Evolutionary conservation across 345 rosid species (phyloP).

Genomic region (Salix koriyanagi): DNA sequence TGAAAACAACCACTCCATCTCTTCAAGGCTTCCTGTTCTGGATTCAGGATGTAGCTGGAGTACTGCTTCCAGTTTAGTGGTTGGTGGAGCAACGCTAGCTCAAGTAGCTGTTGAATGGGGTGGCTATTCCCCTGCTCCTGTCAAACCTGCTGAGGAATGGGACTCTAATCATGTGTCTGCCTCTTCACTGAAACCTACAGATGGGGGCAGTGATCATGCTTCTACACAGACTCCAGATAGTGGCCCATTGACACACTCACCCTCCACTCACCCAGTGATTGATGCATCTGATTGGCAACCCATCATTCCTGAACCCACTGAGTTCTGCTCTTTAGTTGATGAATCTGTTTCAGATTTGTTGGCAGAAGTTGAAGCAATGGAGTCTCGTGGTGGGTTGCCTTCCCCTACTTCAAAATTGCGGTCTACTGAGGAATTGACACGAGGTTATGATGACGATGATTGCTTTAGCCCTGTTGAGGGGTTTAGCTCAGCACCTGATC

Average conservation of each 20-base stretch:
- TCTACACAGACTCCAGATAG: conserved; percentile 62
- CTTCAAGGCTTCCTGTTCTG: conserved; percentile 46
- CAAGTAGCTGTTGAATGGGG: conserved; percentile 58
- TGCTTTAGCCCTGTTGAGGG: conserved; percentile 73
- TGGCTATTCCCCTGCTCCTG: conserved; percentile 35
- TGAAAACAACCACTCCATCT: conserved; percentile 42
- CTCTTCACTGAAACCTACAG: conserved; percentile 46
- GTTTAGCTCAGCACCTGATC: conserved; percentile 55
- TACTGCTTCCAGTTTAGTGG: conserved; percentile 60
- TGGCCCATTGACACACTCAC: conserved; percentile 41
- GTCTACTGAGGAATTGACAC: conserved; percentile 42
- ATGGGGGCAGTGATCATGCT: conserved; percentile 43
- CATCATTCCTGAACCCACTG: conserved; percentile 58
- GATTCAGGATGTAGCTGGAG: conserved; percentile 74
- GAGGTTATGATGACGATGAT: conserved; percentile 63
- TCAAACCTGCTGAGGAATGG: conserved; percentile 46
- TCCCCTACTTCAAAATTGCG: conserved; percentile 71
- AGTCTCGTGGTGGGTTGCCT: conserved; percentile 63
- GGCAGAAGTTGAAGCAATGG: conserved; percentile 99
- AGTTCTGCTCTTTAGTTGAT: conserved; percentile 53
- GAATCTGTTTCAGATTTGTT: conserved; percentile 97
- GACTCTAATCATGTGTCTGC: conserved; percentile 41
- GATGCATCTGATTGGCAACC: conserved; percentile 67
- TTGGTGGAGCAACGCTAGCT: conserved; percentile 48
- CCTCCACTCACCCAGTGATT: conserved; percentile 34